These are phyloP conservation scores for Rhodomyrtus tomentosa DNA, from an alignment of 345 rosid species.

Conservation along the genomic window DNA sequence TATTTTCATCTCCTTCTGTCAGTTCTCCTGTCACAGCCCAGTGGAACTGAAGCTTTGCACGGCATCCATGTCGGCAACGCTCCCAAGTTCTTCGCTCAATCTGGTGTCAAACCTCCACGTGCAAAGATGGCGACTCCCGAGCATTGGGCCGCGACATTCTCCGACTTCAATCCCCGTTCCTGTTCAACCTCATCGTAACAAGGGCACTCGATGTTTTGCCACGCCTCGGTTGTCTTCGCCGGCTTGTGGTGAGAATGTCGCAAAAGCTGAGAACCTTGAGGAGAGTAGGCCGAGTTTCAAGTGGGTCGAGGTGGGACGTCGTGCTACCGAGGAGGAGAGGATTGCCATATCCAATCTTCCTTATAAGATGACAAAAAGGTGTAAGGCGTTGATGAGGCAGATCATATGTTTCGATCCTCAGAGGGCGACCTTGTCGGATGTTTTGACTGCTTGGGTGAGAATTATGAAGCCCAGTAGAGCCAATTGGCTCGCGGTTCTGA, in stretches of 20 bases:
- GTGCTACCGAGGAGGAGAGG: not conserved
- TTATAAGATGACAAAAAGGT: no score
- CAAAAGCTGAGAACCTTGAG: not conserved
- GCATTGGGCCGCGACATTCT: not conserved
- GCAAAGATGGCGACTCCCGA: not conserved
- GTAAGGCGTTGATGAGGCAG: no score
- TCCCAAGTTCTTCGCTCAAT: not conserved
- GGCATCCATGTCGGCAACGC: not conserved
- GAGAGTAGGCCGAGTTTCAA: conserved; percentile 28
- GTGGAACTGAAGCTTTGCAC: not conserved
- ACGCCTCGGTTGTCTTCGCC: not conserved
- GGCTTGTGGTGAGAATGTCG: not conserved
- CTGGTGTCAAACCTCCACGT: not conserved
- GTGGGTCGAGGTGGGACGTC: conserved; percentile 43
- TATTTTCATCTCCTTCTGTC: no score
- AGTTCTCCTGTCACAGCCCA: no score
- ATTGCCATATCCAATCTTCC: no score
- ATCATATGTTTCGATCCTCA: no score
- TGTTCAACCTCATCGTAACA: not conserved
- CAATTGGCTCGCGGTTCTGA: no score
- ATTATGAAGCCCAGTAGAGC: no score
- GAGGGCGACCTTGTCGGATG: no score
- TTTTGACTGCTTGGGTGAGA: no score
- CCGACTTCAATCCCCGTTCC: not conserved
- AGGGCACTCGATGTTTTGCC: not conserved